phyloP scores from a whole-genome alignment of 2,329 filamentous ascomycete genomes.

The Sarocladium brachiariae region DNA sequence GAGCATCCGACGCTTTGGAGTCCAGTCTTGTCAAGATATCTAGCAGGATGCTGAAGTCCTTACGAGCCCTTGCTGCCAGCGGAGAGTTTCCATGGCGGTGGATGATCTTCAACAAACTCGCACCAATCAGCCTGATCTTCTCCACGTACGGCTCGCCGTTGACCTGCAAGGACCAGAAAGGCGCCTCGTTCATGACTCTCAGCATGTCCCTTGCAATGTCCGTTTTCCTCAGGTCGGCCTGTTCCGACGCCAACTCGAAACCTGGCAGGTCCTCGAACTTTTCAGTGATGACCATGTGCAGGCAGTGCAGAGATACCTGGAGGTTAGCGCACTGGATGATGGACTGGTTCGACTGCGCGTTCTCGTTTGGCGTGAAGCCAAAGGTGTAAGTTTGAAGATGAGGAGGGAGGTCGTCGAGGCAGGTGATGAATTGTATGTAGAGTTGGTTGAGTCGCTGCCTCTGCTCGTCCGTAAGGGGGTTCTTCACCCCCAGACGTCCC shows the following conservation, averaged over 20 bases:
- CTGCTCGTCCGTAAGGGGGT: conserved; percentile 18
- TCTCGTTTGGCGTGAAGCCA: conserved; percentile 12
- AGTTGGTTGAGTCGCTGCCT: conserved; percentile 26
- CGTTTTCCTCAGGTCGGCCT: conserved; percentile 29
- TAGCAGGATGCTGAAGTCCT: conserved; percentile 32
- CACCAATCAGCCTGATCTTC: conserved; percentile 32
- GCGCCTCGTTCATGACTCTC: conserved; percentile 30
- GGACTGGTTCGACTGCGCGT: conserved; percentile 23
- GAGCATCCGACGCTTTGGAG: conserved; percentile 35
- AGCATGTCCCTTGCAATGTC: conserved; percentile 38
- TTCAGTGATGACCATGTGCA: conserved; percentile 33
- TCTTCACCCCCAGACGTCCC: neutral
- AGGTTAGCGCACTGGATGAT: conserved; percentile 34
- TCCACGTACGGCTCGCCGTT: conserved; percentile 35
- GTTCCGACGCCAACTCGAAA: conserved; percentile 22
- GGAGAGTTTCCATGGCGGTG: conserved; percentile 30
- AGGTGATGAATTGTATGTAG: conserved; percentile 33
- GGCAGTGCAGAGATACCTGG: conserved; percentile 32
- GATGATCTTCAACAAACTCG: conserved; percentile 30
- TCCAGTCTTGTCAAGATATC: conserved; percentile 34
- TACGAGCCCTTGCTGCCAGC: conserved; percentile 28
- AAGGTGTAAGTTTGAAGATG: conserved; percentile 26
- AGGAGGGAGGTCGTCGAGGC: conserved; percentile 30
- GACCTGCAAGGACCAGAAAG: conserved; percentile 33
- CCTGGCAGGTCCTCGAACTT: conserved; percentile 27